Conservation (phyloP, 192 early-diverging fungal genomes). For the Pilaira anomala region DNA sequence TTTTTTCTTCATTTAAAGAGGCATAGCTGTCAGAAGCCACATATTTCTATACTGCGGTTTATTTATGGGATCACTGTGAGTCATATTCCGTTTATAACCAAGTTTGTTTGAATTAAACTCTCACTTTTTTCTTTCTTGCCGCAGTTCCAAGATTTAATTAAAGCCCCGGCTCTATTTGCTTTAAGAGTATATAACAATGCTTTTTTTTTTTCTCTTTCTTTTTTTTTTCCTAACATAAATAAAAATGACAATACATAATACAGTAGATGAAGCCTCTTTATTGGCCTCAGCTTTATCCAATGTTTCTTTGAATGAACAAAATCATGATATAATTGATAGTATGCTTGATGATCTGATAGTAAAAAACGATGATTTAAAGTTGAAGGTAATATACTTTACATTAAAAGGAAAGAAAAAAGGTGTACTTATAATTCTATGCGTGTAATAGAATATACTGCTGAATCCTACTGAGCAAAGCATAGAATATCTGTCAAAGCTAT, state of each 20-base stretch:
- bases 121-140: no score
- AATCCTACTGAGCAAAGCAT: slow-evolving; percentile 42
- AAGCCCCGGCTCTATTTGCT: no score
- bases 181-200: no score
- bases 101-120: no score
- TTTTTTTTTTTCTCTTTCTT: background rate
- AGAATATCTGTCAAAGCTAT: slow-evolving; percentile 38
- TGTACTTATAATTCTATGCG: background rate
- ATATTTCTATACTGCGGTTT: no score
- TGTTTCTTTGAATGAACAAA: background rate
- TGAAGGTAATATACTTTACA: background rate
- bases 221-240: background rate
- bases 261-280: slow-evolving; percentile 1
- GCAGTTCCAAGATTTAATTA: no score
- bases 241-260: background rate
- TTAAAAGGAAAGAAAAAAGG: background rate
- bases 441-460: slow-evolving; percentile 46
- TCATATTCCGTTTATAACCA: no score
- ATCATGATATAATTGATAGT: background rate
- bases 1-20: no score
- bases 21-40: no score
- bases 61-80: no score
- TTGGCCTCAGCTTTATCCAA: slow-evolving; percentile 1
- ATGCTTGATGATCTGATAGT: no score
- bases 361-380: no score